Evolutionary conservation across 2,329 filamentous ascomycete species (phyloP), one percentile per base, ranked within the genome.

Genomic region (Sphaerulina vaccinii): DNA sequence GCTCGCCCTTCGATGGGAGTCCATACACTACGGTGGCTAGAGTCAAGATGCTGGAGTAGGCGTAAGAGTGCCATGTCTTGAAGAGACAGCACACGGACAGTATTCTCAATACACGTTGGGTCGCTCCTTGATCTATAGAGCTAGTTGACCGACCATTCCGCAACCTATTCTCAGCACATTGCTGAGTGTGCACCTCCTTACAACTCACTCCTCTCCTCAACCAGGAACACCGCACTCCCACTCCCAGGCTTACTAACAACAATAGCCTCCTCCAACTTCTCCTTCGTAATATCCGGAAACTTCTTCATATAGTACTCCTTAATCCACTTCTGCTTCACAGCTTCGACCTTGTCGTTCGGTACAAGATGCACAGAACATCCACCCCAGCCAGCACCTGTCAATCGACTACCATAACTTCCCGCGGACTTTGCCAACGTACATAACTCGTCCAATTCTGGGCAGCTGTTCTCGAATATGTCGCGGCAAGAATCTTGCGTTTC

Each of bases 321-420:
- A 63, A 87, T 82, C 80, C 93, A 84, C 4, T 88, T 88, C 64
- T 81, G 78, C 69, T 82, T 89, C 18, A 99, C 88, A 21, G 76
- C 81, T 4, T 86, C 84, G 0, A 96, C 87, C 71, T 87, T 92
- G 64, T 90, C 81, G 52, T 84, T 87, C 0, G 92, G 87, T 46
- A 97, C 87, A 51, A 99, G 79, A 73, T 99, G 93, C 52, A 99
- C 92, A 55, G 84, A 93, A 74, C 93, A 97, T 2, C 93, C 93
- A 56, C 93, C 93, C 93, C 93, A 99, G 2, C 93, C 93, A 0
- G 93, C 93, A 33, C 93, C 93, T 0, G 92, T 97, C 62, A 96
- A 74, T 21, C 92, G 79, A 62, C 87, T 90, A 22, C 92, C 93
- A 68, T 90, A 90, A 15, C 88, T 83, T 2, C 93, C 93, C 1